Percentiles rank a stretch among this genome's conserved stretches.
phyloP scores from a whole-genome alignment of 1,139 yeast genomes.

The Saccharomyces hybrid region DNA sequence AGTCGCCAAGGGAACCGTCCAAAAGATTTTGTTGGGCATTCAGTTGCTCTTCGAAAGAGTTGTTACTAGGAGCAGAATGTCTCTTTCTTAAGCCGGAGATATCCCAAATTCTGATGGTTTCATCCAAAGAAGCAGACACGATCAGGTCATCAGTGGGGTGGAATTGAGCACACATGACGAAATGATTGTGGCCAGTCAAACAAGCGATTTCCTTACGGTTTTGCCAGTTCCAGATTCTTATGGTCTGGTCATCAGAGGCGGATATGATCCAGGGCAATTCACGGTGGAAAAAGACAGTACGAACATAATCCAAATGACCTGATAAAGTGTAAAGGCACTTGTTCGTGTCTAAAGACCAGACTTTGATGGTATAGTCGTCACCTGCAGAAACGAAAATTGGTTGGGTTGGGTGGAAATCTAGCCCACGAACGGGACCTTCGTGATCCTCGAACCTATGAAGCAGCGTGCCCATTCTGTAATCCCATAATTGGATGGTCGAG shows the following conservation, averaged over 20 bases:
- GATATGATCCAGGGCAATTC: constrained; percentile 97
- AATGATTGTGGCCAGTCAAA: constrained; percentile 95
- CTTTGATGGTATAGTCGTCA: constrained; percentile 91
- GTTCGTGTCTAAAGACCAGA: constrained; percentile 90
- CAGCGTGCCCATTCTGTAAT: constrained; percentile 97
- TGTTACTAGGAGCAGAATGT: constrained; percentile 70
- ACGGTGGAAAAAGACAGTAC: constrained; percentile 91
- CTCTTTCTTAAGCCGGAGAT: constrained; percentile 91
- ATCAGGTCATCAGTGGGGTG: constrained; percentile 93
- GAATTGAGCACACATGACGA: constrained; percentile 96
- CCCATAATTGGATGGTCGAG: constrained; percentile 96
- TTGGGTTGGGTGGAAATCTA: constrained; percentile 95
- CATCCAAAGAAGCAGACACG: constrained; percentile 94
- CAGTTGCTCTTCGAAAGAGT: constrained; percentile 63
- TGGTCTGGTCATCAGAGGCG: constrained; percentile 96
- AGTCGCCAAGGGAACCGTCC: constrained; percentile 94
- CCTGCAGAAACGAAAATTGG: constrained; percentile 96
- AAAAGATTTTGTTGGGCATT: constrained; percentile 61
- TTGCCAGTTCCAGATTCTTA: constrained; percentile 99
- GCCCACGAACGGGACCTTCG: constrained; percentile 95
- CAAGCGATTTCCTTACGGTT: constrained; percentile 96
- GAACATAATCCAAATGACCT: constrained; percentile 92
- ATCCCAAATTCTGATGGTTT: constrained; percentile 99
- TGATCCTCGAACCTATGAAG: constrained; percentile 97
- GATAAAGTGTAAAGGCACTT: constrained; percentile 85